These are phyloP conservation scores for Helianthus tuberosus DNA, from an alignment of 129 eudicot genomes.

Conservation along the genomic window DNA sequence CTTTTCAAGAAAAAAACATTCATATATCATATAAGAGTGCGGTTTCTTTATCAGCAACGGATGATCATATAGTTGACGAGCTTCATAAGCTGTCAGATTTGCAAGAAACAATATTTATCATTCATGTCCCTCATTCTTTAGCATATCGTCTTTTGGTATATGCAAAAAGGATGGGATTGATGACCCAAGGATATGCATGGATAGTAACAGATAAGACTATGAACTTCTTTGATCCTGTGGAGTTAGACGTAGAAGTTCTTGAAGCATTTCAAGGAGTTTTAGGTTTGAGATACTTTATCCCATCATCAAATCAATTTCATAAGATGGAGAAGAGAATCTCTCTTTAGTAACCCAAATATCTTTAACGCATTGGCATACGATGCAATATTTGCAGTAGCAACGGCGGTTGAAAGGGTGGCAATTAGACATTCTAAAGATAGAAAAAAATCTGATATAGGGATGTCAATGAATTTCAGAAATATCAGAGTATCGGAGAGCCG, in stretches of 20 bases:
- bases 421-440: no score
- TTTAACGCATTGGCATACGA: slow-evolving; percentile 53
- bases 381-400: slow-evolving; percentile 44
- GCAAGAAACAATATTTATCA: neutral
- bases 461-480: no score
- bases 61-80: slow-evolving; percentile 15
- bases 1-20: no score
- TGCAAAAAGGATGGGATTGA: slow-evolving; percentile 14
- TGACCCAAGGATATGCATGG: slow-evolving; percentile 14
- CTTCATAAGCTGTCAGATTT: slow-evolving; percentile 5
- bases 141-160: slow-evolving; percentile 8
- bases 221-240: slow-evolving; percentile 20
- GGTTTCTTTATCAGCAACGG: slow-evolving; percentile 1
- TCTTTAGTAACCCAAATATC: neutral
- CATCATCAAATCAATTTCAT: slow-evolving; percentile 24
- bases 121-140: neutral
- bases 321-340: slow-evolving; percentile 34
- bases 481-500: no score
- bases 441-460: no score
- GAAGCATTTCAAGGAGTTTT: slow-evolving; percentile 45
- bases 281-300: slow-evolving; percentile 37
- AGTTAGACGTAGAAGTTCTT: slow-evolving; percentile 22
- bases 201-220: slow-evolving; percentile 26
- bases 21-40: neutral
- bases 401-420: neutral